A percentile compares a stretch with the other conserved stretches of the same genome.
phyloP scores from a whole-genome alignment of 2,329 filamentous ascomycete species.

The Cladorrhinum sp. region DNA sequence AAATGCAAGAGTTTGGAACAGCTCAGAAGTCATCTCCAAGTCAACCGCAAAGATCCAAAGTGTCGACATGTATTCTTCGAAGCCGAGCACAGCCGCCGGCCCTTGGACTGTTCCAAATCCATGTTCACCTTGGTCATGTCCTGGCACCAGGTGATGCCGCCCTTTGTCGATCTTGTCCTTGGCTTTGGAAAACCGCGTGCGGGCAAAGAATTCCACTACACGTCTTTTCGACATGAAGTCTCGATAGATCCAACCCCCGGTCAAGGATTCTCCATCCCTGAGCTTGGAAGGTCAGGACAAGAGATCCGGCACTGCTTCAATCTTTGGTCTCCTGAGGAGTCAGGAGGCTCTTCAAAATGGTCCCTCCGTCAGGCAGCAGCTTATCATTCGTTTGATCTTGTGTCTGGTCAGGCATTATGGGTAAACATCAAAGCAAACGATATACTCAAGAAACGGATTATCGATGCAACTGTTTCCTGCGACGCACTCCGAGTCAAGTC shows the following conservation, averaged over 20 bases:
- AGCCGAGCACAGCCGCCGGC: not conserved
- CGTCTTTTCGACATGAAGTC: not conserved
- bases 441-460: not conserved
- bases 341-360: not conserved
- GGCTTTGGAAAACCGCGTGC: not conserved
- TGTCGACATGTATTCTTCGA: slow-evolving; percentile 1
- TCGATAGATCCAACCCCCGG: not conserved
- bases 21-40: not conserved
- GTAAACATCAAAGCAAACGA: not conserved
- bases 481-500: not conserved
- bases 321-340: not conserved
- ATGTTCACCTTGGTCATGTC: not conserved
- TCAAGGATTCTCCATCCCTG: not conserved
- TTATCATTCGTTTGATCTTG: not conserved
- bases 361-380: not conserved
- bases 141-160: not conserved
- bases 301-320: slow-evolving; percentile 1
- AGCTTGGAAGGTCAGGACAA: not conserved
- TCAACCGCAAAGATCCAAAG: not conserved
- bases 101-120: not conserved
- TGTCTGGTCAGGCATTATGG: not conserved
- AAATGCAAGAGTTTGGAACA: not conserved
- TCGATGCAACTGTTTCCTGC: not conserved
- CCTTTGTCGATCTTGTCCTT: not conserved
- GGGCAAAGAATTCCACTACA: not conserved